phyloP scores from a whole-genome alignment of 306 rosid species.

The Prunus campanulata region DNA sequence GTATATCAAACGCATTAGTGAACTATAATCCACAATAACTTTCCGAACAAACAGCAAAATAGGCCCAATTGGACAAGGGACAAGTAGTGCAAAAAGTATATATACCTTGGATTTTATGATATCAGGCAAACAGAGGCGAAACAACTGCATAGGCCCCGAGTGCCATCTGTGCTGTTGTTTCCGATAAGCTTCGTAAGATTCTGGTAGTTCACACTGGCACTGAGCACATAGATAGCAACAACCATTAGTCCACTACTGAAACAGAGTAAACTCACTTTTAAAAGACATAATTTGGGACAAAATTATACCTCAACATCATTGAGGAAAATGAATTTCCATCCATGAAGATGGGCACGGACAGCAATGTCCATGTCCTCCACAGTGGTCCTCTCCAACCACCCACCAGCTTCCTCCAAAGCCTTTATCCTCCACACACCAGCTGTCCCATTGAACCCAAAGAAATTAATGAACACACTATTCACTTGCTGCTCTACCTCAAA shows the following conservation, averaged over 20 bases:
- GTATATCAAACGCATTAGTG: background rate
- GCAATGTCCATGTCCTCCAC: slow-evolving; percentile 98
- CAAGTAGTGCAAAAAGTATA: background rate
- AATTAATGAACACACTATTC: slow-evolving; percentile 67
- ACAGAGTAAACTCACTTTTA: background rate
- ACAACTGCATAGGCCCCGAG: slow-evolving; percentile 94
- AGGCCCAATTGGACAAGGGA: background rate
- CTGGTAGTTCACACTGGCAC: slow-evolving; percentile 96
- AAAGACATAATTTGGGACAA: background rate
- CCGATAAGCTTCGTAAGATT: slow-evolving; percentile 91
- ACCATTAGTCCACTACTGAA: slow-evolving; percentile 18
- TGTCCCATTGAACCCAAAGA: slow-evolving; percentile 92
- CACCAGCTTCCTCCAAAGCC: slow-evolving; percentile 86
- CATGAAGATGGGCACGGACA: slow-evolving; percentile 90
- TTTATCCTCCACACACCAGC: slow-evolving; percentile 97
- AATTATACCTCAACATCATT: slow-evolving; percentile 81
- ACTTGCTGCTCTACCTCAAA: slow-evolving; percentile 89
- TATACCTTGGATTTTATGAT: slow-evolving; percentile 66
- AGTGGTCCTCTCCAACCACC: slow-evolving; percentile 95
- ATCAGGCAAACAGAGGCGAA: slow-evolving; percentile 81
- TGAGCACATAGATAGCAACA: slow-evolving; percentile 22
- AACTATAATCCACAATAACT: background rate
- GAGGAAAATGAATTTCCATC: slow-evolving; percentile 93
- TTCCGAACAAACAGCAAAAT: background rate
- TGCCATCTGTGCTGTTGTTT: slow-evolving; percentile 97